These are phyloP conservation scores for Dothideomycetes sp. DNA, from an alignment of 2,329 filamentous ascomycete genomes.

Conservation along the genomic window DNA sequence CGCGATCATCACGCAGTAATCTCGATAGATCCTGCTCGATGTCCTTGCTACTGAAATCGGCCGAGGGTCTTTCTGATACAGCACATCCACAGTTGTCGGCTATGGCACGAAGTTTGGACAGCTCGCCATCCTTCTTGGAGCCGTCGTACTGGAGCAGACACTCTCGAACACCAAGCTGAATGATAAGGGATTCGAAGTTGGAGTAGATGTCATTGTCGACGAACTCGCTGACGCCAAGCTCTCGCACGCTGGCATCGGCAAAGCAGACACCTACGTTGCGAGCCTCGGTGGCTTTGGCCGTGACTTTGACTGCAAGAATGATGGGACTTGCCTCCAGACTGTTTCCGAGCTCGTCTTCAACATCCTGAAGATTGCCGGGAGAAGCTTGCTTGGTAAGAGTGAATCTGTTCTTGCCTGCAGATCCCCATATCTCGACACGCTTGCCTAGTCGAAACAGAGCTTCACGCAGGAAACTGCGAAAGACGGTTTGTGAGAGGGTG, in stretches of 20 bases:
- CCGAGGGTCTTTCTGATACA: slow-evolving; percentile 65
- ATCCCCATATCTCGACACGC: slow-evolving; percentile 83
- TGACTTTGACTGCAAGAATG: slow-evolving; percentile 89
- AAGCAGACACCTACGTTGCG: slow-evolving; percentile 91
- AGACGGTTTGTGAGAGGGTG: slow-evolving; percentile 90
- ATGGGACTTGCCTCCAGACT: slow-evolving; percentile 85
- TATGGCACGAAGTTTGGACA: slow-evolving; percentile 78
- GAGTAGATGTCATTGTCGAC: slow-evolving; percentile 98
- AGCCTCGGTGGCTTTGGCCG: slow-evolving; percentile 75
- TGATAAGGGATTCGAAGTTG: slow-evolving; percentile 92
- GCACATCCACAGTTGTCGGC: slow-evolving; percentile 88
- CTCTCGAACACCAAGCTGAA: slow-evolving; percentile 91
- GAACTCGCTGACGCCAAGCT: slow-evolving; percentile 94
- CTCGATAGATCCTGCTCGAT: slow-evolving; percentile 91
- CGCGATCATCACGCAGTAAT: slow-evolving; percentile 76
- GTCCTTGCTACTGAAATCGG: slow-evolving; percentile 79
- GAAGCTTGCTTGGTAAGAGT: slow-evolving; percentile 77
- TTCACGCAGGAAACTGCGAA: slow-evolving; percentile 89
- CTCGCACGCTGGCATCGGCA: slow-evolving; percentile 89
- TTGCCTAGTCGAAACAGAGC: slow-evolving; percentile 86
- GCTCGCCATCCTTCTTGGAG: slow-evolving; percentile 73
- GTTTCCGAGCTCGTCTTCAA: slow-evolving; percentile 87
- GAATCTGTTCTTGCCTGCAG: slow-evolving; percentile 76
- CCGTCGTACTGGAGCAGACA: slow-evolving; percentile 77
- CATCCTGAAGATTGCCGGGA: slow-evolving; percentile 90